phyloP scores from a whole-genome alignment of 2,329 filamentous ascomycete species.

The Fusarium pseudocircinatum region DNA sequence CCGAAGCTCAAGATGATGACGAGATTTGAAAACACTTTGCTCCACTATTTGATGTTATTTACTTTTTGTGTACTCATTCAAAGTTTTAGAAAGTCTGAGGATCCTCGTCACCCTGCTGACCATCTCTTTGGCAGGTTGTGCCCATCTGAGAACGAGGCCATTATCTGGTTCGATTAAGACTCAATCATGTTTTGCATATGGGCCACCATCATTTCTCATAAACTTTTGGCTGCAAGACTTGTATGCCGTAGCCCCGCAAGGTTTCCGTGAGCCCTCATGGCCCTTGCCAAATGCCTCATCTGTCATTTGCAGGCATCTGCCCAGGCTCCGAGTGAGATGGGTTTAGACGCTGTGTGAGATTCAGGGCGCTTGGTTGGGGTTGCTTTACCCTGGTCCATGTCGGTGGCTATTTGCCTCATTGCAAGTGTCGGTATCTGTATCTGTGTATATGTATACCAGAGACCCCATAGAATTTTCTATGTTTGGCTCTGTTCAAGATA shows the following conservation, averaged over 20 bases:
- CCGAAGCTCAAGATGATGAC: constrained; percentile 22
- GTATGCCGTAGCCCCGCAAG: constrained; percentile 8
- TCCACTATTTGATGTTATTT: constrained; percentile 6
- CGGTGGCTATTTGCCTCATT: constrained; percentile 17
- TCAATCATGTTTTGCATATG: constrained; percentile 3
- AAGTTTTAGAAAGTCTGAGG: background rate
- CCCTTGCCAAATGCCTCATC: constrained; percentile 15
- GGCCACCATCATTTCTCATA: background rate
- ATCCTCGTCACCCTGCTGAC: constrained; percentile 9
- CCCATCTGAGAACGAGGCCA: background rate
- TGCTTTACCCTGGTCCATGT: constrained; percentile 15
- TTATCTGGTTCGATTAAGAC: constrained; percentile 3
- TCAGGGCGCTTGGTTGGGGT: constrained; percentile 38
- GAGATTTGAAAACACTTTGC: constrained; percentile 4
- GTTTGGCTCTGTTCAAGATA: background rate
- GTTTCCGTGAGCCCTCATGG: constrained; percentile 3
- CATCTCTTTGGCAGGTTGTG: background rate
- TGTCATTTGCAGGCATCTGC: background rate
- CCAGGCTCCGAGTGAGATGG: constrained; percentile 18
- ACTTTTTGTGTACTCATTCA: background rate
- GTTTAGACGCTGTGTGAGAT: constrained; percentile 37
- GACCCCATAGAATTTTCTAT: constrained; percentile 3
- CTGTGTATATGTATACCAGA: background rate
- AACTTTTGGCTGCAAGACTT: constrained; percentile 10
- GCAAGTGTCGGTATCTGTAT: background rate